These are phyloP conservation scores for Tulasnella calospora DNA, from an alignment of 768 basidiomycete genomes.

Conservation along the genomic window DNA sequence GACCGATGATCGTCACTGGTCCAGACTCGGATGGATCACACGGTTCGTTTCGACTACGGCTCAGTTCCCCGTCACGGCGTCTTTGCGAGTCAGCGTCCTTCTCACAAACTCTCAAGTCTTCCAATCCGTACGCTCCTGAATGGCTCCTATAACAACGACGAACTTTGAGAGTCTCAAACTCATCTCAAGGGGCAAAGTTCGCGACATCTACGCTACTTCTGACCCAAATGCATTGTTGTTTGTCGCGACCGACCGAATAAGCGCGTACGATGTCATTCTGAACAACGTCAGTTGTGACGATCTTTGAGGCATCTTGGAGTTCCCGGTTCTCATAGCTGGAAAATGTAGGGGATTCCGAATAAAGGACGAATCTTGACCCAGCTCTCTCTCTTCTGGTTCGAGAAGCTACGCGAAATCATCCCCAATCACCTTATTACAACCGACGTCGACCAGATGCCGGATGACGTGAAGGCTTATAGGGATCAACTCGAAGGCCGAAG, in stretches of 20 bases:
- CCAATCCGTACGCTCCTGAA: not conserved
- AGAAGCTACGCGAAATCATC: conserved; percentile 68
- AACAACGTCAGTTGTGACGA: conserved; percentile 62
- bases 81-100: not conserved
- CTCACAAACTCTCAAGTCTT: not conserved
- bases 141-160: conserved; percentile 14
- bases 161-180: conserved; percentile 47
- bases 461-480: conserved; percentile 65
- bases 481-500: conserved; percentile 74
- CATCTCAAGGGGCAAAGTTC: conserved; percentile 88
- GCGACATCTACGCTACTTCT: conserved; percentile 73
- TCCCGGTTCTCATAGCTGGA: not conserved
- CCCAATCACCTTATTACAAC: conserved; percentile 86
- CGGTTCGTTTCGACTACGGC: not conserved
- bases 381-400: conserved; percentile 94
- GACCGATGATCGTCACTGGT: conserved; percentile 3
- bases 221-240: conserved; percentile 65
- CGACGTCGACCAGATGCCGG: conserved; percentile 75
- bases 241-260: conserved; percentile 92
- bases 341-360: conserved; percentile 80
- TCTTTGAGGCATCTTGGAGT: conserved; percentile 27
- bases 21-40: not conserved
- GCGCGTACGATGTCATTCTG: conserved; percentile 93
- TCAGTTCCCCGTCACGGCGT: not conserved
- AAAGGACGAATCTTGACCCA: conserved; percentile 88